A percentile compares a stretch with the other conserved stretches of the same genome.
Conservation (phyloP, 257 asterid species). For the Petrea volubilis region DNA sequence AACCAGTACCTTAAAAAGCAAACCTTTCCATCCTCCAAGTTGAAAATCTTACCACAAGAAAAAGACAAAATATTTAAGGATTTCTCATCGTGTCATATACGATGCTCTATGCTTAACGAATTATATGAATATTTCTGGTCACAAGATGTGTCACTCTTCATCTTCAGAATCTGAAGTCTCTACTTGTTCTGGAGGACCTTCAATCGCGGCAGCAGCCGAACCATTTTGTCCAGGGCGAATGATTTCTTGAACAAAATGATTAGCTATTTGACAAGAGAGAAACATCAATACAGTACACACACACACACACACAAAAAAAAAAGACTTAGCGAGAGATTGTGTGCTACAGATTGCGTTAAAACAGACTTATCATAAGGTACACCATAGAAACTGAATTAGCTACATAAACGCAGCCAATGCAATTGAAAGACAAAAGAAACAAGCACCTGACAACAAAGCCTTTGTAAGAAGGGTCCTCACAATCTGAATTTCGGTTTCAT, state of each 20-base stretch:
- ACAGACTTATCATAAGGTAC: not conserved
- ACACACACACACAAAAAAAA: too few species aligned
- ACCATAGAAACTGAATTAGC: too few species aligned
- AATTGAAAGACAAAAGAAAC: not conserved
- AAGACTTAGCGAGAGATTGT: too few species aligned
- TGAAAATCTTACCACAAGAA: not conserved
- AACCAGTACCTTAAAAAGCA: not conserved
- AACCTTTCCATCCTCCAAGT: not conserved
- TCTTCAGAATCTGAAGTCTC: constrained; percentile 62
- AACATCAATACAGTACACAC: not conserved
- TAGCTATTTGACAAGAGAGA: constrained; percentile 27
- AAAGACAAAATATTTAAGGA: not conserved
- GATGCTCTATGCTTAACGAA: not conserved
- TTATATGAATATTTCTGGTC: not conserved
- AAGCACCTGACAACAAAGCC: constrained; percentile 58
- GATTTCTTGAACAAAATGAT: constrained; percentile 38
- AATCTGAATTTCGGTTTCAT: constrained; percentile 61
- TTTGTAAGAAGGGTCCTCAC: constrained; percentile 51
- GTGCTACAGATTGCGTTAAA: not conserved
- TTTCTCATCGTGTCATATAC: not conserved
- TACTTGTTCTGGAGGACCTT: constrained; percentile 41
- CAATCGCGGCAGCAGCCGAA: constrained; percentile 47
- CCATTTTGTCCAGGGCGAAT: constrained; percentile 49
- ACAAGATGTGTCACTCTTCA: constrained; percentile 32
- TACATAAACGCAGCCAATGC: not conserved